Evolutionary conservation across 2,329 filamentous ascomycete species (phyloP).

Genomic region (Gnomoniopsis smithogilvyi): DNA sequence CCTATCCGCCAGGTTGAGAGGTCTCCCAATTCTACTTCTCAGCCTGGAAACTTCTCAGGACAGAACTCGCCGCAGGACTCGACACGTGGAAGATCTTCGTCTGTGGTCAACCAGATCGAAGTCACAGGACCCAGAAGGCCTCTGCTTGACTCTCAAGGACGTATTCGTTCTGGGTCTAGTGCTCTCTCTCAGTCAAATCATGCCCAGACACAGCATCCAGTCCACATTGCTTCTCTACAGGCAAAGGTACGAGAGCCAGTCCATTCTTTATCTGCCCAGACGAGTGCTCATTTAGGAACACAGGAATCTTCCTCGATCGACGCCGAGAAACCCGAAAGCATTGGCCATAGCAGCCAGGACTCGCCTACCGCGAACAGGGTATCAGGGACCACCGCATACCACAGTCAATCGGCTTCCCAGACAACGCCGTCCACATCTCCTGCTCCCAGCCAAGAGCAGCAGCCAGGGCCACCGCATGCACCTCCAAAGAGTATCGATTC

Average conservation of each 20-base stretch:
- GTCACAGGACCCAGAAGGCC: conserved; percentile 12
- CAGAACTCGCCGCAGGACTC: conserved; percentile 13
- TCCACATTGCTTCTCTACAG: conserved; percentile 18
- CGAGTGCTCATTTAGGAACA: conserved; percentile 7
- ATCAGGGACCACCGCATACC: conserved; percentile 9
- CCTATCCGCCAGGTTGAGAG: conserved; percentile 17
- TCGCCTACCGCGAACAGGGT: conserved; percentile 6
- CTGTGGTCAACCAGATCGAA: conserved; percentile 18
- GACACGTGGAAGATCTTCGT: conserved; percentile 5
- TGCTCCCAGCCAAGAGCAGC: conserved; percentile 10
- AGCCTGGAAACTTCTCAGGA: conserved; percentile 2
- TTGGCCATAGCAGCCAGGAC: conserved; percentile 4
- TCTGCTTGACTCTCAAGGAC: conserved; percentile 9
- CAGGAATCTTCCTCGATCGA: conserved; percentile 5
- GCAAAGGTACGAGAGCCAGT: conserved; percentile 9
- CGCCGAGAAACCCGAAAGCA: neutral
- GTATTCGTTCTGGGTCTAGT: conserved; percentile 11
- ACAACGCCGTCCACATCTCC: conserved; percentile 13
- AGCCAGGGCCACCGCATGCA: conserved; percentile 3
- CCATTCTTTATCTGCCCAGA: conserved; percentile 4
- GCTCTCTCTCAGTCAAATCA: neutral
- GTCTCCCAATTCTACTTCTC: conserved; percentile 10
- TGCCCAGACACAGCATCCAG: conserved; percentile 4
- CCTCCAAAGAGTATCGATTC: conserved; percentile 10
- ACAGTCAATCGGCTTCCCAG: conserved; percentile 12